Evolutionary conservation across 2,329 filamentous ascomycete species (phyloP), one percentile per base, ranked within the genome.

Genomic region (Aureobasidium sp.): DNA sequence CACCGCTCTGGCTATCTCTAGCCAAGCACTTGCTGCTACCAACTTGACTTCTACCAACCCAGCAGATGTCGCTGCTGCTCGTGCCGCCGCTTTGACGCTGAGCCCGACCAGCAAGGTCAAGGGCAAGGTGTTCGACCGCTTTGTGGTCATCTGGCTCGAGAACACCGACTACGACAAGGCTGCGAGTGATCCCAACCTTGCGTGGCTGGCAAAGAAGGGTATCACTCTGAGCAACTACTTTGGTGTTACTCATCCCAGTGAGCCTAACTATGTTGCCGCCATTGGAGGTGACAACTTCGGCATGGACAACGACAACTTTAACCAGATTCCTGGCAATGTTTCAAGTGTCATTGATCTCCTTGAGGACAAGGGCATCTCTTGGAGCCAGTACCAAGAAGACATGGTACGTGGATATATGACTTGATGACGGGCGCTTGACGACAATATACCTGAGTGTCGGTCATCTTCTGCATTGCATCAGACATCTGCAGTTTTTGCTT

Each of bases 141-240:
- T 87, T 57, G 81, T 81, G 53, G 79, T 82, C 54, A 81, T 90
- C 67, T 90, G 84, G 83, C 76, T 89, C 42, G 87, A 90, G 72
- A 90, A 90, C 66, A 86, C 83, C 44, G 75, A 80, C 67, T 90
- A 79, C 59, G 76, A 80, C 49, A 78, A 82, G 62, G 81, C 85
- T 2, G 72, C 73, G 32, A 78, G 75, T 14, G 84, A 90, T 65
- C 75, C 79, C 41, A 81, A 80, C 64, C 70, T 84, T 17, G 65
- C 70, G 35, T 81, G 71, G 70, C 71, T 86, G 19, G 80, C 81
- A 10, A 68, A 71, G 56, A 75, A 79, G 66, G 85, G 84, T 48
- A 79, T 88, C 58, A 78, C 75, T 4, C 72, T 88, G 25, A 73
- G 71, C 42, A 74, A 73, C 59, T 69, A 73, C 60, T 73, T 70